These are phyloP conservation scores for Trifolium dubium DNA, from an alignment of 306 rosid genomes.

Conservation along the genomic window DNA sequence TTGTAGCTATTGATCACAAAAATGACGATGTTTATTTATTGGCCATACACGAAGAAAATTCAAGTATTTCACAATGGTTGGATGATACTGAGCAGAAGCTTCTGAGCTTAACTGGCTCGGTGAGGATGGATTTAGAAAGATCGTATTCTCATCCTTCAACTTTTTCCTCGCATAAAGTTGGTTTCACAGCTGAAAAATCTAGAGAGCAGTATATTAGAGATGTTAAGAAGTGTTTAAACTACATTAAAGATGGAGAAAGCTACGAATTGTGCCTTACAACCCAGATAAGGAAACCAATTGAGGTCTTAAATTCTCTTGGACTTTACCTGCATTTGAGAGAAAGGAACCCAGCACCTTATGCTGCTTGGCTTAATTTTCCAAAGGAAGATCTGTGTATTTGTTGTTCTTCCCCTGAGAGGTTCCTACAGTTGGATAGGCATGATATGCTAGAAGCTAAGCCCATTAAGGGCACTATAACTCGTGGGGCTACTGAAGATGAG, in stretches of 20 bases:
- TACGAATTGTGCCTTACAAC: conserved; percentile 95
- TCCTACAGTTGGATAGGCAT: conserved; percentile 74
- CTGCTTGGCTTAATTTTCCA: conserved; percentile 95
- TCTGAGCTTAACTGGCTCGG: conserved; percentile 55
- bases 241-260: conserved; percentile 95
- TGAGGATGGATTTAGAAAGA: conserved; percentile 44
- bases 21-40: conserved; percentile 82
- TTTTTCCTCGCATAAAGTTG: conserved; percentile 48
- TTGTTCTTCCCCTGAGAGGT: conserved; percentile 98
- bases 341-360: conserved; percentile 95
- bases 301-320: conserved; percentile 61
- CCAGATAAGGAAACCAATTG: conserved; percentile 73
- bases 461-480: conserved; percentile 91
- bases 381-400: conserved; percentile 75
- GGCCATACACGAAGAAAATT: conserved; percentile 64
- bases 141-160: conserved; percentile 36
- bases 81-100: conserved; percentile 76
- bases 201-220: conserved; percentile 72
- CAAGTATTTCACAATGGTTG: conserved; percentile 61
- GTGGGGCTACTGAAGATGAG: conserved; percentile 78
- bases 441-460: conserved; percentile 93
- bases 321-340: conserved; percentile 88
- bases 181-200: conserved; percentile 72
- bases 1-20: conserved; percentile 80
- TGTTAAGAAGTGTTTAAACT: conserved; percentile 75